Evolutionary conservation across 805 yeast genomes (phyloP).

Genomic region (Citeromyces matritensis): DNA sequence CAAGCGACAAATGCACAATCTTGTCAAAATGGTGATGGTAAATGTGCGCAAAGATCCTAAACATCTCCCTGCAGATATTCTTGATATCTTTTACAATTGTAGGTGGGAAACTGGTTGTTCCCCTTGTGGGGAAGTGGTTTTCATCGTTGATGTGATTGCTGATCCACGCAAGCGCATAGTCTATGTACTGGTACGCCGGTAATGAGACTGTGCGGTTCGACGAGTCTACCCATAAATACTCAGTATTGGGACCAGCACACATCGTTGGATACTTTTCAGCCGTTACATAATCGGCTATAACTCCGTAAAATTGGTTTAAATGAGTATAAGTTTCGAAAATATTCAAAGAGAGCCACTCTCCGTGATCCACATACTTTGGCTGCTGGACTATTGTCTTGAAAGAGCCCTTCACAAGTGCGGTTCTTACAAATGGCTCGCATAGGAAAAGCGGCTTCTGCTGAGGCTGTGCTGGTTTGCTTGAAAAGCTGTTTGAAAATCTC

Average conservation of each 20-base stretch:
- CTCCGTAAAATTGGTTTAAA: slow-evolving; percentile 77
- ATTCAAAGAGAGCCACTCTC: slow-evolving; percentile 94
- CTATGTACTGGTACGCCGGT: slow-evolving; percentile 90
- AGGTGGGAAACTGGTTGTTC: slow-evolving; percentile 82
- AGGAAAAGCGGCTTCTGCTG: slow-evolving; percentile 46
- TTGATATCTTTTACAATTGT: slow-evolving; percentile 71
- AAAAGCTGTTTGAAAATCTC: slow-evolving; percentile 3
- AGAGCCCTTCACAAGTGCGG: slow-evolving; percentile 92
- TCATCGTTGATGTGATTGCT: slow-evolving; percentile 81
- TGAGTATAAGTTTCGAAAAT: slow-evolving; percentile 81
- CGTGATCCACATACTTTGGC: slow-evolving; percentile 87
- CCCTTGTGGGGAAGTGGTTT: slow-evolving; percentile 79
- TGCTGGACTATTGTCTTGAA: slow-evolving; percentile 90
- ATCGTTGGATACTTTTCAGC: slow-evolving; percentile 83
- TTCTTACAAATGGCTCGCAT: slow-evolving; percentile 85
- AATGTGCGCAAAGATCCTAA: slow-evolving; percentile 88
- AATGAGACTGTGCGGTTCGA: slow-evolving; percentile 64
- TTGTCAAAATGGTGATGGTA: slow-evolving; percentile 92
- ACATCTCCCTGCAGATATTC: slow-evolving; percentile 83
- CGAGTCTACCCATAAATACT: slow-evolving; percentile 74
- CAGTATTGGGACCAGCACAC: slow-evolving; percentile 91
- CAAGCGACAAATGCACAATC: slow-evolving; percentile 79
- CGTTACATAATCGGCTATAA: slow-evolving; percentile 82
- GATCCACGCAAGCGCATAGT: slow-evolving; percentile 84
- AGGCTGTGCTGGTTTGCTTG: slow-evolving; percentile 6